Evolutionary conservation across 2,329 filamentous ascomycete species (phyloP).

Genomic region (Paraphaeosphaeria minitans): DNA sequence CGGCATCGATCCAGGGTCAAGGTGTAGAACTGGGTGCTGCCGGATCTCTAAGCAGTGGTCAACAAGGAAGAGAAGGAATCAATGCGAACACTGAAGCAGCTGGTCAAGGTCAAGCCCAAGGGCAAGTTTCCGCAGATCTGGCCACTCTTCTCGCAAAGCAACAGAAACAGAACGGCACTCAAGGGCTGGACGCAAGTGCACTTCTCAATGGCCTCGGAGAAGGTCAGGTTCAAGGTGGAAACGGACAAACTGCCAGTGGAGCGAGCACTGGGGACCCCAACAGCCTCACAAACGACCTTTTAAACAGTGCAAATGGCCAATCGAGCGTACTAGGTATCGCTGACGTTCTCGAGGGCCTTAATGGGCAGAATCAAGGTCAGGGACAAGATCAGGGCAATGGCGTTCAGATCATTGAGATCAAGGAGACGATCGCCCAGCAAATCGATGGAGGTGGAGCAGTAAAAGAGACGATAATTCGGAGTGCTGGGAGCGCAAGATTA

Average conservation of each 20-base stretch:
- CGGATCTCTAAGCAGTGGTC: constrained; percentile 4
- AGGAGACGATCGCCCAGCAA: constrained; percentile 19
- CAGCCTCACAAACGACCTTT: constrained; percentile 26
- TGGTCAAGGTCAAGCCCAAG: constrained; percentile 3
- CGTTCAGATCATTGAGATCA: constrained; percentile 19
- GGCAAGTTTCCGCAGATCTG: background rate
- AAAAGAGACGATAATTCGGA: constrained; percentile 17
- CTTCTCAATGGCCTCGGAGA: constrained; percentile 9
- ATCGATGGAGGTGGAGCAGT: constrained; percentile 10
- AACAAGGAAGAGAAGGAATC: constrained; percentile 9
- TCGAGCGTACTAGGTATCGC: constrained; percentile 14
- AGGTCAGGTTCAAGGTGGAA: constrained; percentile 8
- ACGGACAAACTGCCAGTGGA: constrained; percentile 10
- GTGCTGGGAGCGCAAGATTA: constrained; percentile 4
- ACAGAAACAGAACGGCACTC: constrained; percentile 6
- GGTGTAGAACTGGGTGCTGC: constrained; percentile 1
- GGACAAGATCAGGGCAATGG: constrained; percentile 15
- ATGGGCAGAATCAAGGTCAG: constrained; percentile 10
- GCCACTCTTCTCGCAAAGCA: background rate
- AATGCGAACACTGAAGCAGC: constrained; percentile 4
- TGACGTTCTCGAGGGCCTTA: constrained; percentile 18
- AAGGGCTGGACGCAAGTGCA: constrained; percentile 2
- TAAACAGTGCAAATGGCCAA: constrained; percentile 19
- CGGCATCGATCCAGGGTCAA: constrained; percentile 10
- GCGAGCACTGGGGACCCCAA: constrained; percentile 24